A percentile compares a stretch with the other conserved stretches of the same genome.
Evolutionary conservation across 352 stramenopile genomes (phyloP).

Genomic region (Phytophthora citrophthora): DNA sequence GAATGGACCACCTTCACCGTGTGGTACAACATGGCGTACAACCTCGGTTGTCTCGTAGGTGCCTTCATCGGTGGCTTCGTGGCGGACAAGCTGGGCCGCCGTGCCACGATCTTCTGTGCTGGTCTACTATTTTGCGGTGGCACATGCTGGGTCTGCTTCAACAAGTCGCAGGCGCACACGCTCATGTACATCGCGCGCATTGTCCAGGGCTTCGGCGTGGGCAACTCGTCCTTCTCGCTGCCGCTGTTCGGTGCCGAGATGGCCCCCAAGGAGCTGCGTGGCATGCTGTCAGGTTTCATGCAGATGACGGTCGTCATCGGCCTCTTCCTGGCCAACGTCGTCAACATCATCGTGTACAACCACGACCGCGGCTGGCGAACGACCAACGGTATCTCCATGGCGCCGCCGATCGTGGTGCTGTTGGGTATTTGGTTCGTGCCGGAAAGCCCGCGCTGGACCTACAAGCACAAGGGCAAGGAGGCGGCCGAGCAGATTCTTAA

Average conservation of each 20-base stretch:
- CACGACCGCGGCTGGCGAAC: slow-evolving; percentile 40
- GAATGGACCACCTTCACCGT: slow-evolving; percentile 44
- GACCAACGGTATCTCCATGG: slow-evolving; percentile 45
- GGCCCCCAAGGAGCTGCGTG: slow-evolving; percentile 37
- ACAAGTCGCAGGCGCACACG: slow-evolving; percentile 20
- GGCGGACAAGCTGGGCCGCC: slow-evolving; percentile 39
- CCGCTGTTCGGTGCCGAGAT: slow-evolving; percentile 42
- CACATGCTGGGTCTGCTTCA: slow-evolving; percentile 40
- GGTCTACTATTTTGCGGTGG: slow-evolving; percentile 46
- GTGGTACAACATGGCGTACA: slow-evolving; percentile 36
- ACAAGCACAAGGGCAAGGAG: slow-evolving; percentile 54
- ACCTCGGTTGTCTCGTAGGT: slow-evolving; percentile 5
- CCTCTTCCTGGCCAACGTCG: slow-evolving; percentile 43
- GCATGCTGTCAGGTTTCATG: slow-evolving; percentile 47
- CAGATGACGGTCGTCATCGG: slow-evolving; percentile 45
- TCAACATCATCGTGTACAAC: slow-evolving; percentile 45
- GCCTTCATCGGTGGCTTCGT: slow-evolving; percentile 28
- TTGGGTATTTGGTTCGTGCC: slow-evolving; percentile 51
- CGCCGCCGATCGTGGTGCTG: slow-evolving; percentile 42
- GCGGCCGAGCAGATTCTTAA: slow-evolving; percentile 42
- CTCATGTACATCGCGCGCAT: slow-evolving; percentile 38
- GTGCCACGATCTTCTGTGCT: slow-evolving; percentile 39
- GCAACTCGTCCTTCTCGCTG: slow-evolving; percentile 39
- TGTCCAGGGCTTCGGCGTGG: slow-evolving; percentile 42
- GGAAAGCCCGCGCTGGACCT: slow-evolving; percentile 56